Base-by-base conservation (phyloP, 257 asterid species). In the Anisodus tanguticus region DNA sequence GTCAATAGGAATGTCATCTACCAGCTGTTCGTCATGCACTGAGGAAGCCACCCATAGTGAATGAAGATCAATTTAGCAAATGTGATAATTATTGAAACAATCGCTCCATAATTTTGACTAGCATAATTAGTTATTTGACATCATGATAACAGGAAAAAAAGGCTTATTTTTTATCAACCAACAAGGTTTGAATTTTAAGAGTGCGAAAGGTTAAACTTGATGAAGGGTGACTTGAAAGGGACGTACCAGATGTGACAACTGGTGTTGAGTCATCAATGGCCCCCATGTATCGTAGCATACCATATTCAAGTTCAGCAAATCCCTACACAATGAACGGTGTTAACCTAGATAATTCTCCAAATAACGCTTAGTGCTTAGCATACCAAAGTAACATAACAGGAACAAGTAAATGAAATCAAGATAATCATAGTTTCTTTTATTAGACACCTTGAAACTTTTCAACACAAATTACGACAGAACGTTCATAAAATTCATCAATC, bases 251-350 rank as follows among this genome's bases (percentile, higher is more conserved):
- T 70, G 99, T 95, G 85, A 93, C 92, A 64, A 95, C 83, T 19
- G 93, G 93, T 77, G 98, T 94, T 2, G 94, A 91, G 90, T 93
- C 98, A 89, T 93, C 97, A 82, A 95, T 93, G 69, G 97, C 94
- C 31, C 97, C 96, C 99, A 95, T 94, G 93, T 95, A 95, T 5
- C 97, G 92, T 81, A 95, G 93, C 99, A 93, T 94, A 69, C 98
- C 99, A 88, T 95, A 95, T 89, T 95, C 99, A 47, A 95, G 98
- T 80, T 95, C 99, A 22, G 99, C 98, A 88, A 95, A 95, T 62
- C 99, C 99, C 99, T 95, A 7, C 19, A 26, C 12, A 49, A 76
- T 26, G 81, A 22, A 2, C 17, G 2, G 35, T 5, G 59, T 17
- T 41, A 17, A 41, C n/a, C 57, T 41, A 70, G 57, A 70, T 41